Base-by-base conservation (phyloP, 768 basidiomycete genomes). In the Kwoniella pini region DNA sequence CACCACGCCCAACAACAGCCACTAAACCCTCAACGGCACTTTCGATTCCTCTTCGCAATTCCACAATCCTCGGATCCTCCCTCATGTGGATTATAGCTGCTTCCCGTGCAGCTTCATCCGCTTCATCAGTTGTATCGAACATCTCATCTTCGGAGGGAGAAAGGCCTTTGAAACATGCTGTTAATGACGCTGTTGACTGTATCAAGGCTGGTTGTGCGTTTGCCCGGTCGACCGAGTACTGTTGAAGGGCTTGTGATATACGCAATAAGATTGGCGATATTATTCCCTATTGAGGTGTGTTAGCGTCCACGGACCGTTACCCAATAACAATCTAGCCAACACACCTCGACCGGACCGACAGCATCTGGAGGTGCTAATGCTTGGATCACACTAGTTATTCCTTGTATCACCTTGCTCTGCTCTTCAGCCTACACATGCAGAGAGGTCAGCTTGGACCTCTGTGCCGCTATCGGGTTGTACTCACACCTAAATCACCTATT, bases 351-450 rank as follows among this genome's bases (percentile, higher is more conserved):
- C 0, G 91, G 89, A 0, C 85, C 82, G 26, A 95, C 87, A 57
- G 85, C 89, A 42, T 91, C 88, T 40, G 81, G 81, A 0, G 90
- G 86, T 0, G 90, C 87, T 49, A 97, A 78, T 0, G 93, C 94
- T 70, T 96, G 90, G 30, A 96, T 89, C 2, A 97, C 91, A 64
- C 92, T 95, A 1, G 91, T 86, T 52, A 97, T 94, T 0, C 89
- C 90, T 74, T 96, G 89, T 44, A 96, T 80, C 0, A 96, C 90
- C 78, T 94, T 96, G 67, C 86, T 85, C 79, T 89, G 89, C 77
- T 95, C 92, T 11, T 72, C 68, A 4, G 79, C 68, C 73, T 72
- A 49, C 22, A 27, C 11, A 31, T 13, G 22, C 27, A 31, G 12
- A 22, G 21, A 11, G 4, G 40, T 69, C 44, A 69, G 63, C 60